Percentiles rank a stretch among this genome's conserved stretches.
These are phyloP conservation scores for Pyrus communis DNA, from an alignment of 306 rosid species.

Conservation along the genomic window DNA sequence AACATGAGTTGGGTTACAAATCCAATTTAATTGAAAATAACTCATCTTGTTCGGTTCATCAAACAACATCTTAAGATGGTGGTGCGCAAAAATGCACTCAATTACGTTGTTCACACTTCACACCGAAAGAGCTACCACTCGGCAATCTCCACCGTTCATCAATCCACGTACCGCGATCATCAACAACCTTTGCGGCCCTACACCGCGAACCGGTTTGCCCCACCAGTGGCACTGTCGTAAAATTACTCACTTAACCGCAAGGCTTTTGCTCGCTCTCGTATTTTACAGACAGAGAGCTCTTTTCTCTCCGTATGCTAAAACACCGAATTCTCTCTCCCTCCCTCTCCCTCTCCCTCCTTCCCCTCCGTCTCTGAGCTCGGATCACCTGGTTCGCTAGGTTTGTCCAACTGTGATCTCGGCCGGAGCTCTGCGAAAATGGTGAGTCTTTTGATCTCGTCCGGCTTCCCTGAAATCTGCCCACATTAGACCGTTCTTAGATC, in stretches of 20 bases:
- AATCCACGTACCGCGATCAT: background rate
- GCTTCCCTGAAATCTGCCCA: slow-evolving; percentile 6
- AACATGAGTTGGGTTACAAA: too few relatives aligned
- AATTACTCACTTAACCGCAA: slow-evolving; percentile 28
- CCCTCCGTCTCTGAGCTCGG: slow-evolving; percentile 29
- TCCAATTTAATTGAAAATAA: too few relatives aligned
- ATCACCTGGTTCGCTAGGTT: slow-evolving; percentile 32
- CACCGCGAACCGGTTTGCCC: background rate
- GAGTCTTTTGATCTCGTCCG: slow-evolving; percentile 31
- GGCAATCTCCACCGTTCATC: slow-evolving; percentile 4
- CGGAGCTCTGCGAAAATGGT: slow-evolving; percentile 67
- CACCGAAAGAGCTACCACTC: background rate
- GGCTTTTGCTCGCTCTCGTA: slow-evolving; percentile 20
- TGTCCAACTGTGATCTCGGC: slow-evolving; percentile 26
- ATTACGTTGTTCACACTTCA: background rate
- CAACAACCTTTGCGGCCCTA: background rate
- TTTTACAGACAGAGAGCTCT: slow-evolving; percentile 5
- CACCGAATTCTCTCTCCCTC: background rate
- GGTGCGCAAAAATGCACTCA: too few relatives aligned
- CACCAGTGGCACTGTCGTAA: slow-evolving; percentile 55
- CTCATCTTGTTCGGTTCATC: too few relatives aligned
- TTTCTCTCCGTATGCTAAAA: background rate
- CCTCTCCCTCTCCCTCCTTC: slow-evolving; percentile 10
- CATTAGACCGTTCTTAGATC: slow-evolving; percentile 54
- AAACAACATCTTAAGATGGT: too few relatives aligned